Percentiles rank a stretch among this genome's conserved stretches.
Conservation (phyloP, 2,329 filamentous ascomycete genomes). For the Colletotrichum somersetense region DNA sequence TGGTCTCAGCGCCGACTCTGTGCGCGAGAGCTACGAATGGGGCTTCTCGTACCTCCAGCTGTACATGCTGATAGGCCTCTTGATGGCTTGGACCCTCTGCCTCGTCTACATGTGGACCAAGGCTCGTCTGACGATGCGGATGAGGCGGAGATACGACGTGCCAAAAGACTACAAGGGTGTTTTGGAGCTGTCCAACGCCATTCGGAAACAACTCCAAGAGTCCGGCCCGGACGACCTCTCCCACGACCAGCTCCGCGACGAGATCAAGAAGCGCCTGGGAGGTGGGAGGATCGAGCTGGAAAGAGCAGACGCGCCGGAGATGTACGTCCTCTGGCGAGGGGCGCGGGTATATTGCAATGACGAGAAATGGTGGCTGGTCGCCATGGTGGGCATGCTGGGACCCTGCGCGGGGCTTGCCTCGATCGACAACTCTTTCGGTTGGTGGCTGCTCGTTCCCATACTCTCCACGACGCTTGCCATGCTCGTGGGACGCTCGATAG, state of each 20-base stretch:
- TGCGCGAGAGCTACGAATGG: constrained; percentile 44
- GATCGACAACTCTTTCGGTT: not conserved
- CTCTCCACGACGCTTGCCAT: not conserved
- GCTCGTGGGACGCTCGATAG: constrained; percentile 14
- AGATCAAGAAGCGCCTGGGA: constrained; percentile 41
- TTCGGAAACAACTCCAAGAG: constrained; percentile 38
- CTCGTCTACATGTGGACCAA: constrained; percentile 43
- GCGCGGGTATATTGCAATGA: constrained; percentile 25
- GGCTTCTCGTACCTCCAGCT: constrained; percentile 48
- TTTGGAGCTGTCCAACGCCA: constrained; percentile 27
- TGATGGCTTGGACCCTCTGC: constrained; percentile 44
- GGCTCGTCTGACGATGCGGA: constrained; percentile 34
- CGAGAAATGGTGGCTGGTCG: constrained; percentile 29
- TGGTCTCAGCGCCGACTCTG: not conserved
- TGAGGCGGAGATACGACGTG: constrained; percentile 17
- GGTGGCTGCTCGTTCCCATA: constrained; percentile 6
- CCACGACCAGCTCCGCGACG: constrained; percentile 40
- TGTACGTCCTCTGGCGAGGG: constrained; percentile 9
- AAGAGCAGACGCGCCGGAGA: not conserved
- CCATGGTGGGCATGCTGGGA: constrained; percentile 8
- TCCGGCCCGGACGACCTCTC: constrained; percentile 38
- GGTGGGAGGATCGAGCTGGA: constrained; percentile 44
- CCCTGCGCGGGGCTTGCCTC: not conserved
- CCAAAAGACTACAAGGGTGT: constrained; percentile 33
- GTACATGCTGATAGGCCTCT: constrained; percentile 34